Conservation (phyloP, 805 yeast species). For the Hanseniaspora vineae region DNA sequence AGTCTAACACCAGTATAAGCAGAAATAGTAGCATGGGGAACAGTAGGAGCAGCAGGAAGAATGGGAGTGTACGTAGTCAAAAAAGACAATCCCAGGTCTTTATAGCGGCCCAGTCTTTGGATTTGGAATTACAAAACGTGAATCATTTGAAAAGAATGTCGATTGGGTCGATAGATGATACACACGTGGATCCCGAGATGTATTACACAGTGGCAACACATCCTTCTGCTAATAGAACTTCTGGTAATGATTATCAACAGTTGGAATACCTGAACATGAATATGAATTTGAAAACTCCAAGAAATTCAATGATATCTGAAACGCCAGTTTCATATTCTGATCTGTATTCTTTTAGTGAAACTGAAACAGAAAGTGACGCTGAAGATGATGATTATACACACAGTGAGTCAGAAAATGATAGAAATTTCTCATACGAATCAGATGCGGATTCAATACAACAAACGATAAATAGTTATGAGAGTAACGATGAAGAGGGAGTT, state of each 20-base stretch:
- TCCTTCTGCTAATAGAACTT: not conserved
- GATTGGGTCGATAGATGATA: conserved; percentile 41
- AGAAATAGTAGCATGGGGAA: no score
- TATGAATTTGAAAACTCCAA: not conserved
- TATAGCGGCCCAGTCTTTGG: conserved; percentile 65
- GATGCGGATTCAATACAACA: not conserved
- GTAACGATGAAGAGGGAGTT: not conserved
- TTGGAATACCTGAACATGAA: not conserved
- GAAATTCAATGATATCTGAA: not conserved
- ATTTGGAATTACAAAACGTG: conserved; percentile 60
- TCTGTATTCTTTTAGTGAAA: conserved; percentile 2
- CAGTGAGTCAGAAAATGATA: not conserved
- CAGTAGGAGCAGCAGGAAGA: not conserved
- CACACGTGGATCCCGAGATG: conserved; percentile 53
- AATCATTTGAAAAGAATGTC: conserved; percentile 62
- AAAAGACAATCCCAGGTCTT: conserved; percentile 32
- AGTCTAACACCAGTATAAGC: no score
- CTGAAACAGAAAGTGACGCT: conserved; percentile 4
- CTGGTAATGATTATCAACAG: not conserved
- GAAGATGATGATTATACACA: conserved; percentile 1
- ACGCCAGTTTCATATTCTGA: not conserved
- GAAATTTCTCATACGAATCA: not conserved
- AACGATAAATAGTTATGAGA: not conserved
- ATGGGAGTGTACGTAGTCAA: conserved; percentile 6
- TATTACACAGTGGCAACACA: not conserved